These are phyloP conservation scores for Neohortaea acidophila DNA, from an alignment of 495 filamentous ascomycete genomes.

Conservation along the genomic window DNA sequence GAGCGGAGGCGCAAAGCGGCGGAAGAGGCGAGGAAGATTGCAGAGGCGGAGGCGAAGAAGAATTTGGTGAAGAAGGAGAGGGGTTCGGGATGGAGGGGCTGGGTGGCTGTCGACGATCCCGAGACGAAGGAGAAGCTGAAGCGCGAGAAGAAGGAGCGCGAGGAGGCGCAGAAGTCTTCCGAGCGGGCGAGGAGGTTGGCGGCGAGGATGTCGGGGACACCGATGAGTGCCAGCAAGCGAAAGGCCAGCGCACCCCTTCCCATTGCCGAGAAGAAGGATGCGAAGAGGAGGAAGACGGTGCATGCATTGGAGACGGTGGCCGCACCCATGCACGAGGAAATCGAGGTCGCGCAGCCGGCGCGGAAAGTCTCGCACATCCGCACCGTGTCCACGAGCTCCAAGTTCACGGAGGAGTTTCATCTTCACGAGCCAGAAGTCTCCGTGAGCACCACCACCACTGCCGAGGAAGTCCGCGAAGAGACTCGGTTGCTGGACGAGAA, in stretches of 20 bases:
- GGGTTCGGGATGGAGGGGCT: slow-evolving; percentile 13
- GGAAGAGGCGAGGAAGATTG: slow-evolving; percentile 8
- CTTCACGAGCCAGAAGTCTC: slow-evolving; percentile 4
- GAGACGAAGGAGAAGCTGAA: slow-evolving; percentile 15
- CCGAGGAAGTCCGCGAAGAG: neutral
- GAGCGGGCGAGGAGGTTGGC: slow-evolving; percentile 11
- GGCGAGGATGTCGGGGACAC: neutral
- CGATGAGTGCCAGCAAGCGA: neutral
- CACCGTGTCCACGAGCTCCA: neutral
- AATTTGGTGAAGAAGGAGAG: slow-evolving; percentile 13
- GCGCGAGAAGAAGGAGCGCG: slow-evolving; percentile 15
- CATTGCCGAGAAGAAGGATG: slow-evolving; percentile 4
- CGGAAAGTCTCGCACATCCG: neutral
- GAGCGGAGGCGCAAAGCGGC: slow-evolving; percentile 11
- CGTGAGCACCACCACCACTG: slow-evolving; percentile 1
- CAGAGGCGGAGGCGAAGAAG: slow-evolving; percentile 13
- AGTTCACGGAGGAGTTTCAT: slow-evolving; percentile 1
- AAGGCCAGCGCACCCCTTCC: neutral
- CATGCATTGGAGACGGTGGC: neutral
- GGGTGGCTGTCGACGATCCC: slow-evolving; percentile 16
- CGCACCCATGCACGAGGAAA: neutral
- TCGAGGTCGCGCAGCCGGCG: neutral
- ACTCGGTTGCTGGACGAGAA: neutral
- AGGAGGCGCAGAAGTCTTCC: slow-evolving; percentile 13
- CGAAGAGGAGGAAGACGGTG: neutral